A percentile compares a stretch with the other conserved stretches of the same genome.
These are phyloP conservation scores for Canavalia gladiata DNA, from an alignment of 306 rosid species.

Conservation along the genomic window DNA sequence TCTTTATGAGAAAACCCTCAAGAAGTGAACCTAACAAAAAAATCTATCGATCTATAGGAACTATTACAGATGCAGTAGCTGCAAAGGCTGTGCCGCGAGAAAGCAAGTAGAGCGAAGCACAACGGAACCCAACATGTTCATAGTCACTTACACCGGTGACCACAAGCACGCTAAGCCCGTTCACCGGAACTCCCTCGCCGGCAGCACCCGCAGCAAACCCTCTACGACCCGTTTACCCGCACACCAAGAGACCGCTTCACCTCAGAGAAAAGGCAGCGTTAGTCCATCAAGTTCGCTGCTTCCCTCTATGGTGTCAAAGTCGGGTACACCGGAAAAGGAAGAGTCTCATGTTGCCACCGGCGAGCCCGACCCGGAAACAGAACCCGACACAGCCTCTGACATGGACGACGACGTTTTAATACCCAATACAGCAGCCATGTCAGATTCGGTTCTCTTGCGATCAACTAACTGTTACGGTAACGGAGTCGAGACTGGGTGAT, in stretches of 20 bases:
- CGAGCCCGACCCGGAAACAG: background rate
- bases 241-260: background rate
- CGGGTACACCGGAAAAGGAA: background rate
- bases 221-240: slow-evolving; percentile 30
- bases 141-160: slow-evolving; percentile 76
- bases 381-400: background rate
- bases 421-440: slow-evolving; percentile 53
- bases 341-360: background rate
- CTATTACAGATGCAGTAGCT: slow-evolving; percentile 84
- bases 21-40: no score
- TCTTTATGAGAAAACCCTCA: background rate
- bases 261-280: background rate
- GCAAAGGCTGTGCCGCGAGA: slow-evolving; percentile 76
- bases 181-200: slow-evolving; percentile 78
- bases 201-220: slow-evolving; percentile 59
- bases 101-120: slow-evolving; percentile 82
- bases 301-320: background rate
- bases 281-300: background rate
- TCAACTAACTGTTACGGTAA: slow-evolving; percentile 33
- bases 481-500: background rate
- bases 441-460: slow-evolving; percentile 56
- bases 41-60: slow-evolving; percentile 52
- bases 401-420: slow-evolving; percentile 51
- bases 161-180: slow-evolving; percentile 77
- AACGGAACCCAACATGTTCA: slow-evolving; percentile 57